Evolutionary conservation across 2,329 filamentous ascomycete species (phyloP), one percentile per base, ranked within the genome.

Genomic region (Parastagonospora avenae): DNA sequence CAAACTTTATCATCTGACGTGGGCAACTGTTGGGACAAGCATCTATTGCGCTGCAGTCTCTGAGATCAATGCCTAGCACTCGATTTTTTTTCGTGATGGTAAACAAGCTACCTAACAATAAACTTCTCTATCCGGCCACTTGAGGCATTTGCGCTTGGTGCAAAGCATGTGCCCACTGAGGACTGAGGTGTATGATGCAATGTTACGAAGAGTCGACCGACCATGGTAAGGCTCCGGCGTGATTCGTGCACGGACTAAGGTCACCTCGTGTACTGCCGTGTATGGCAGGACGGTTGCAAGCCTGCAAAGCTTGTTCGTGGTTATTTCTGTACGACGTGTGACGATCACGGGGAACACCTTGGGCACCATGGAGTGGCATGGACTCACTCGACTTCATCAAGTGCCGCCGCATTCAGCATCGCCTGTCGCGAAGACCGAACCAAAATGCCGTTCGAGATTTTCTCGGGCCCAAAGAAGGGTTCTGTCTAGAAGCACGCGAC

Each of bases 141-240:
- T 15, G 33, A 6, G 5, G 8, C 8, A 16, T 14, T 36, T 33
- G 31, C 33, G 19, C 19, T 24, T 24, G 9, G 33, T n/a, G 16
- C 33, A 8, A 16, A 36, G n/a, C 33, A 36, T 4, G 33, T 16
- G n/a, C 14, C 12, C 32, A 14, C 9, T 11, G 32, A 33, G 8
- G 5, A 24, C 19, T 24, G 19, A 24, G 19, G 19, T 24, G n/a
- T 32, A 58, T 58, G 52, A 58, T 58, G 52, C 46, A 58, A 58
- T 48, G 37, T 10, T 31, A 46, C 33, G 33, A 14, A 14, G 16
- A 4, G 31, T n/a, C 31, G 39, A 12, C 19, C 19, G 19, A 12
- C 27, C 39, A 42, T 27, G 28, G 40, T 32, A 7, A 2, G 27
- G 41, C 14, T 16, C 9, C 41, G 11, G 32, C 41, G 30, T 42